A percentile compares a stretch with the other conserved stretches of the same genome.
Conservation (phyloP, 176 grass and related monocot species). For the Oropetium thomaeum region DNA sequence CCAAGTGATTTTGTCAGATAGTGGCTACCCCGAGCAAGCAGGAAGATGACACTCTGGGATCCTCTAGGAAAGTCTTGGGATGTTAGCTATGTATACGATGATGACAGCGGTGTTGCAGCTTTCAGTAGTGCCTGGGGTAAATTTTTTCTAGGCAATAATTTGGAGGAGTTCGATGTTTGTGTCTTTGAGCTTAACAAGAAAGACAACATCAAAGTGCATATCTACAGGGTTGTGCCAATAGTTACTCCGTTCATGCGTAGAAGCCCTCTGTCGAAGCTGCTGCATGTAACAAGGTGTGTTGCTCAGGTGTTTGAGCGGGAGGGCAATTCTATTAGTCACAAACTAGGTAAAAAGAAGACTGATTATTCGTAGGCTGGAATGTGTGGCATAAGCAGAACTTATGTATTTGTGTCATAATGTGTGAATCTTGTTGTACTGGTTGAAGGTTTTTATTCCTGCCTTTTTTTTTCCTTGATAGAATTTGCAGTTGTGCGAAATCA, state of each 20-base stretch:
- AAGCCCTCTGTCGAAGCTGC: too few species aligned
- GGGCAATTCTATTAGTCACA: not conserved
- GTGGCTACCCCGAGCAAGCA: slow-evolving; percentile 44
- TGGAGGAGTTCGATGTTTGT: slow-evolving; percentile 73
- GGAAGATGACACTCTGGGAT: slow-evolving; percentile 73
- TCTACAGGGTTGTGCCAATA: slow-evolving; percentile 70
- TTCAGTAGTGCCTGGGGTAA: slow-evolving; percentile 79
- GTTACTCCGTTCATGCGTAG: slow-evolving; percentile 41
- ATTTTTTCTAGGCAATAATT: slow-evolving; percentile 66
- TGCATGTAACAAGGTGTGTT: slow-evolving; percentile 1
- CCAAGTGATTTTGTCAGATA: slow-evolving; percentile 47
- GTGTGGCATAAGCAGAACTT: too few species aligned
- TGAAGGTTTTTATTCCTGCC: too few species aligned
- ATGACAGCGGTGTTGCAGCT: slow-evolving; percentile 25
- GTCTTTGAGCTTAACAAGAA: slow-evolving; percentile 77
- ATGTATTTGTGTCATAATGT: too few species aligned
- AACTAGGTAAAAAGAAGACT: slow-evolving; percentile 25
- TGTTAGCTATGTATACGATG: slow-evolving; percentile 56
- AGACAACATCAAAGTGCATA: slow-evolving; percentile 72
- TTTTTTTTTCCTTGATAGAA: too few species aligned
- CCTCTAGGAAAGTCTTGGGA: slow-evolving; percentile 63
- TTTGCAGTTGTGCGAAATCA: too few species aligned
- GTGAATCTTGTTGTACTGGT: too few species aligned
- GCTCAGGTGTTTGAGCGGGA: not conserved
- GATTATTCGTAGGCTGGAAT: slow-evolving; percentile 11